Conservation (phyloP, 139 green algal genomes). For the Picochlorum sp. region DNA sequence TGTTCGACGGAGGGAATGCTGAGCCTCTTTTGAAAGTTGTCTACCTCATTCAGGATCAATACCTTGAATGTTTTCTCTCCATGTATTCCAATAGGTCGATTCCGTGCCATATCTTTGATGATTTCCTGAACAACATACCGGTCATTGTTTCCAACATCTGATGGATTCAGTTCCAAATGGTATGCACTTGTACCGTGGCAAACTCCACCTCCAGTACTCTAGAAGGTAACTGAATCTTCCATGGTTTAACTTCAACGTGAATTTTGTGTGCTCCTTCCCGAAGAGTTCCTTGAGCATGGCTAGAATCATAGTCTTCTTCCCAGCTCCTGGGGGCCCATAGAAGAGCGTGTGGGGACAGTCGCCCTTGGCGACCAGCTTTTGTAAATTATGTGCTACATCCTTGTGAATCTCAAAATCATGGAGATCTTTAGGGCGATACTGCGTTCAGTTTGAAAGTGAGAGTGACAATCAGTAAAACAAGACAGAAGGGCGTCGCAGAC, state of each 20-base stretch:
- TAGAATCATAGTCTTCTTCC: slow-evolving; percentile 94
- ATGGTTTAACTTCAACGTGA: slow-evolving; percentile 85
- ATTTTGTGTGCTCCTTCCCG: slow-evolving; percentile 88
- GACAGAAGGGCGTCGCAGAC: too few relatives aligned
- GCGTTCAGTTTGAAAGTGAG: slow-evolving; percentile 4
- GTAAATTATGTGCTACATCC: slow-evolving; percentile 65
- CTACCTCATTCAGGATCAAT: slow-evolving; percentile 93
- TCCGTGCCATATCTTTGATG: slow-evolving; percentile 97
- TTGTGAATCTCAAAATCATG: slow-evolving; percentile 70
- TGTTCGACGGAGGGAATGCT: slow-evolving; percentile 86
- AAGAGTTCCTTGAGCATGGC: slow-evolving; percentile 87
- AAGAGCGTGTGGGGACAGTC: slow-evolving; percentile 95
- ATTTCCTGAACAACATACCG: slow-evolving; percentile 87
- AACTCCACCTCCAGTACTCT: slow-evolving; percentile 94
- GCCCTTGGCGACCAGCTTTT: slow-evolving; percentile 73
- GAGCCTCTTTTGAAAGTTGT: slow-evolving; percentile 80
- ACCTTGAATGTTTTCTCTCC: slow-evolving; percentile 44
- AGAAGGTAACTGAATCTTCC: slow-evolving; percentile 81
- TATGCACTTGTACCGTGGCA: slow-evolving; percentile 79
- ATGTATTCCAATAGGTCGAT: slow-evolving; percentile 61
- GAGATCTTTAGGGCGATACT: slow-evolving; percentile 80
- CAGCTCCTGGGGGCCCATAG: slow-evolving; percentile 87
- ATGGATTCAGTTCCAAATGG: slow-evolving; percentile 93
- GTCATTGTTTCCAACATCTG: slow-evolving; percentile 88
- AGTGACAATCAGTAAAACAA: too few relatives aligned